phyloP scores from a whole-genome alignment of 2,329 filamentous ascomycete species.

The Penicillium sp. region DNA sequence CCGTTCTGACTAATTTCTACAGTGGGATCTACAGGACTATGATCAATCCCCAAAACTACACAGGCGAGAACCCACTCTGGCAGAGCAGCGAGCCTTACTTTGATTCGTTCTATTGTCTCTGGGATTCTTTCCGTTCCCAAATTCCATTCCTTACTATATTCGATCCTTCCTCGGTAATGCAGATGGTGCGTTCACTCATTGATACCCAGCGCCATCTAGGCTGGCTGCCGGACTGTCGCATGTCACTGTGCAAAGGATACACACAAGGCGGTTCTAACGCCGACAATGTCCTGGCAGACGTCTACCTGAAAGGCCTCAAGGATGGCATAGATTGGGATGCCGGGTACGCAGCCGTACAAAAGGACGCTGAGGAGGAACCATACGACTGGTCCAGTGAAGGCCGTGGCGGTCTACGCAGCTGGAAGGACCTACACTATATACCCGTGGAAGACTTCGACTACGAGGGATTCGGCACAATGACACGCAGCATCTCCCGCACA shows the following conservation, averaged over 20 bases:
- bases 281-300: conserved; percentile 65
- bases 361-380: conserved; percentile 68
- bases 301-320: conserved; percentile 63
- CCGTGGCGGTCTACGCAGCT: conserved; percentile 66
- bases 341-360: conserved; percentile 66
- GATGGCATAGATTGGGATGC: conserved; percentile 63
- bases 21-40: conserved; percentile 67
- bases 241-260: conserved; percentile 67
- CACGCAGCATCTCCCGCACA: conserved; percentile 67
- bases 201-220: conserved; percentile 68
- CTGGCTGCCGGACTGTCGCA: conserved; percentile 70
- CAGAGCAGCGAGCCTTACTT: conserved; percentile 64
- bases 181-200: conserved; percentile 67
- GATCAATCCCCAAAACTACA: conserved; percentile 70
- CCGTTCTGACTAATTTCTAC: conserved; percentile 57
- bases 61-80: conserved; percentile 68
- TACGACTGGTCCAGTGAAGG: conserved; percentile 67
- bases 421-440: conserved; percentile 69
- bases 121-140: conserved; percentile 68
- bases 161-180: conserved; percentile 59
- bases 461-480: conserved; percentile 65
- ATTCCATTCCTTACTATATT: conserved; percentile 66
- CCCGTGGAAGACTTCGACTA: conserved; percentile 67
- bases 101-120: conserved; percentile 72
- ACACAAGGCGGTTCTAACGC: conserved; percentile 73